Conservation (phyloP, 2,329 filamentous ascomycete genomes). For the Aspergillus ruber region DNA sequence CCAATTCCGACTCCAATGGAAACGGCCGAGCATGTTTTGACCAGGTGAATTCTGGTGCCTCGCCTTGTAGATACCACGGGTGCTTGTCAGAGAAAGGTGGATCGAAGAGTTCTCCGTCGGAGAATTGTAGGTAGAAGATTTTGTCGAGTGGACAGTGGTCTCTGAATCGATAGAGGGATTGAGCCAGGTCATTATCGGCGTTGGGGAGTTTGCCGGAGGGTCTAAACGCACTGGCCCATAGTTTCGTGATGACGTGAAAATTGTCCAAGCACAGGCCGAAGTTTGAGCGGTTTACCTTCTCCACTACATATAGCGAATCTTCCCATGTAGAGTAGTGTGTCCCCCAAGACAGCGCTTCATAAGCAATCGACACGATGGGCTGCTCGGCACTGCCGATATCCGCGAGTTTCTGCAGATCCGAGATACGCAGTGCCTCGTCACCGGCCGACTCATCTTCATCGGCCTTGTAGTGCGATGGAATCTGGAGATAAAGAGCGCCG, state of each 20-base stretch:
- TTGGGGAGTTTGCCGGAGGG: neutral
- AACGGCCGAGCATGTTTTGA: conserved; percentile 15
- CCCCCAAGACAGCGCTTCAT: conserved; percentile 21
- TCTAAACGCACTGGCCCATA: conserved; percentile 14
- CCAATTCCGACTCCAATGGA: conserved; percentile 13
- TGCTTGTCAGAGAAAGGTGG: conserved; percentile 11
- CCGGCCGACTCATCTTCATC: neutral
- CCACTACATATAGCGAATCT: conserved; percentile 16
- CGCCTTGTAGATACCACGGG: conserved; percentile 9
- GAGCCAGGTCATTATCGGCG: too few species aligned
- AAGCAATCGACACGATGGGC: conserved; percentile 13
- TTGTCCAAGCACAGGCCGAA: conserved; percentile 27
- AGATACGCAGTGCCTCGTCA: neutral
- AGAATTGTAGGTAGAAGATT: conserved; percentile 23
- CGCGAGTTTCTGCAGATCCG: neutral
- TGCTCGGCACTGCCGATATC: neutral
- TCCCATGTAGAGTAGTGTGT: conserved; percentile 21
- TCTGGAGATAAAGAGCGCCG: neutral
- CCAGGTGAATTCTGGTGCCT: conserved; percentile 11
- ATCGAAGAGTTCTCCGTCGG: conserved; percentile 19
- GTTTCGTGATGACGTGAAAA: conserved; percentile 19
- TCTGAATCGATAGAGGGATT: conserved; percentile 7
- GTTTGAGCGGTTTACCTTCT: conserved; percentile 19
- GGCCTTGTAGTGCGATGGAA: neutral
- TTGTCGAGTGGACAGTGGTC: conserved; percentile 8